A percentile compares a stretch with the other conserved stretches of the same genome.
These are phyloP conservation scores for Fusarium staphyleae DNA, from an alignment of 2,329 filamentous ascomycete species.

Conservation along the genomic window DNA sequence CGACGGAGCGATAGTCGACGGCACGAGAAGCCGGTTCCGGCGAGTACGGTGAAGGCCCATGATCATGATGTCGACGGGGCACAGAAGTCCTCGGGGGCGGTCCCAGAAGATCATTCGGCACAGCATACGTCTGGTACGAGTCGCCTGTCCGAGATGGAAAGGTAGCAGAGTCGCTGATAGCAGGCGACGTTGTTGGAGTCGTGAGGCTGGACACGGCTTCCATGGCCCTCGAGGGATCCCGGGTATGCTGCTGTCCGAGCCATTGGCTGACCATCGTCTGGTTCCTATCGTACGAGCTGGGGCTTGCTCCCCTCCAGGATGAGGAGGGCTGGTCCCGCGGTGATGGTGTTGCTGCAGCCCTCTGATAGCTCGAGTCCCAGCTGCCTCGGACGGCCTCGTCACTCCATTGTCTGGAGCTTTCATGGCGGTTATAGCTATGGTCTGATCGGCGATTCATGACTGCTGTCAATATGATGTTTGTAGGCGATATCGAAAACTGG, in stretches of 20 bases:
- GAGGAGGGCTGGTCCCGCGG: slow-evolving; percentile 31
- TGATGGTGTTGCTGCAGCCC: slow-evolving; percentile 29
- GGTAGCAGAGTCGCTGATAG: slow-evolving; percentile 39
- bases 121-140: slow-evolving; percentile 18
- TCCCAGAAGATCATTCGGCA: slow-evolving; percentile 25
- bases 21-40: slow-evolving; percentile 20
- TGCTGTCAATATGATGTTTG: slow-evolving; percentile 6
- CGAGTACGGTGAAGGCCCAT: slow-evolving; percentile 16
- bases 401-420: slow-evolving; percentile 41
- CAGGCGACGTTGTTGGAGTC: slow-evolving; percentile 38
- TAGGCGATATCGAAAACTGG: slow-evolving; percentile 2
- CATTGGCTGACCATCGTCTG: slow-evolving; percentile 38
- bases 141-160: slow-evolving; percentile 28
- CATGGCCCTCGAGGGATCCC: slow-evolving; percentile 25
- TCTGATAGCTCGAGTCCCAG: slow-evolving; percentile 37
- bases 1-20: slow-evolving; percentile 16
- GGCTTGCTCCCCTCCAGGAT: slow-evolving; percentile 22
- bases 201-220: slow-evolving; percentile 36
- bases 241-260: slow-evolving; percentile 35
- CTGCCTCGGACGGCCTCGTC: slow-evolving; percentile 40
- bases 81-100: slow-evolving; percentile 21
- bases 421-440: slow-evolving; percentile 24
- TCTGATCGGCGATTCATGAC: slow-evolving; percentile 36
- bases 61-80: slow-evolving; percentile 6
- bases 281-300: slow-evolving; percentile 26